Percentiles rank a stretch among this genome's conserved stretches.
phyloP scores from a whole-genome alignment of 768 basidiomycete genomes.

The Russula earlei region DNA sequence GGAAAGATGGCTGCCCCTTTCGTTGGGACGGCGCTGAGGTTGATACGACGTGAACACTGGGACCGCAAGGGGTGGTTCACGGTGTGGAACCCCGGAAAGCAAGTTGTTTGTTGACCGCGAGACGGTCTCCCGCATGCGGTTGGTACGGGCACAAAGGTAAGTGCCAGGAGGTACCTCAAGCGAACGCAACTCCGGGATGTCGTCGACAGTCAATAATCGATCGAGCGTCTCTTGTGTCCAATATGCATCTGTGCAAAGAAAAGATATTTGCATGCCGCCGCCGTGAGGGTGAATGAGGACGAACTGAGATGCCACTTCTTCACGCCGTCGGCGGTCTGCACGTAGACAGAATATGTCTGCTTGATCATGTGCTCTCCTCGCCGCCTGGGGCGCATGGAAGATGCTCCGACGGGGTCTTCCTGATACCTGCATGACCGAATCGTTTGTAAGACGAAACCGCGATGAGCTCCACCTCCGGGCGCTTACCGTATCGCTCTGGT shows the following conservation, averaged over 20 bases:
- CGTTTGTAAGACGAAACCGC: not conserved
- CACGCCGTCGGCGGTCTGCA: constrained; percentile 24
- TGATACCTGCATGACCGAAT: constrained; percentile 19
- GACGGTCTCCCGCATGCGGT: constrained; percentile 21
- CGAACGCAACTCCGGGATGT: constrained; percentile 43
- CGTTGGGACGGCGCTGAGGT: not conserved
- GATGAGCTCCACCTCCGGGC: not conserved
- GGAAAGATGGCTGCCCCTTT: not conserved
- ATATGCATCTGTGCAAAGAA: constrained; percentile 80
- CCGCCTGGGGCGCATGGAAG: constrained; percentile 16
- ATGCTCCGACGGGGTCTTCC: constrained; percentile 19
- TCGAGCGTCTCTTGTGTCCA: constrained; percentile 57
- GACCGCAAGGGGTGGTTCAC: not conserved
- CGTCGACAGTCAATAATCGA: constrained; percentile 48
- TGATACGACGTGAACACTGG: constrained; percentile 2
- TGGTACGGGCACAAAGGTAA: constrained; percentile 55
- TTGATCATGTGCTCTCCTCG: constrained; percentile 26
- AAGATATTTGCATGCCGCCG: too few relatives aligned
- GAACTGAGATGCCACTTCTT: constrained; percentile 34
- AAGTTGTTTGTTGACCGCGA: constrained; percentile 7
- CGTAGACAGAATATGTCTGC: constrained; percentile 33
- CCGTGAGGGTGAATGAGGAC: constrained; percentile 6
- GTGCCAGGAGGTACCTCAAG: constrained; percentile 48
- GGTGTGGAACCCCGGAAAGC: constrained; percentile 1
- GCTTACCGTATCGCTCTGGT: constrained; percentile 22